Base-by-base conservation (phyloP, 2,329 filamentous ascomycete genomes). In the Westerdykella aurantiaca region DNA sequence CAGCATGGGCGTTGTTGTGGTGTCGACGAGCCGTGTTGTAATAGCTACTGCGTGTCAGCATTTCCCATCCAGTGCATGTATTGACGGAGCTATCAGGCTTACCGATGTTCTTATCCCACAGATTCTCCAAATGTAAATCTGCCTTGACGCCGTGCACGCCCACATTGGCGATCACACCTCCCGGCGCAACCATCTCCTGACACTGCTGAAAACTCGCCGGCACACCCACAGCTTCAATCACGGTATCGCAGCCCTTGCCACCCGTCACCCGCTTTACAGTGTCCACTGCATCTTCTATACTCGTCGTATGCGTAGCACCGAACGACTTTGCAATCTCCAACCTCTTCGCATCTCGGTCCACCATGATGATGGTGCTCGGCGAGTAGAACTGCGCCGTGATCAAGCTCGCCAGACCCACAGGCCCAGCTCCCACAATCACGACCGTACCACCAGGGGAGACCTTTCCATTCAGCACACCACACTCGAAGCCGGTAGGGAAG, bases 21-120 rank as follows among this genome's bases (percentile, higher is more conserved):
- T 69, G 50, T 77, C 72, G 4, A 77, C 72, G 1, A 77, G 60
- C 11, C 69, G 58, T 1, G 72, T 76, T 0, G 72, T 75, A 41
- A 77, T 73, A 23, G 63, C 69, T 71, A 25, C 12, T 4, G 6
- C 18, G 18, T 21, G 18, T 21, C 18, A 21, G 18, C 18, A 21
- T 21, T 21, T 21, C 18, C 4, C 18, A 21, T 21, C 14, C 17
- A 14, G 16, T 14, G 16, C 29, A n/a, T 12, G 12, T 23, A 33
- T 23, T 22, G 38, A 14, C 29, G 38, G 5, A 22, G 35, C 13
- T 10, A n/a, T 11, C 21, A 11, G 11, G 66, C 71, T 61, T 48
- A 75, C 72, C 64, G 38, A 79, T 74, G 50, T 80, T 80, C 46
- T 69, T 69, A 44, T 70, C 64, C 78, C 78, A 81, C 5, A 81